Evolutionary conservation across 352 stramenopile species (phyloP), one percentile per base, ranked within the genome.

Genomic region (Thalassiosira delicatula): DNA sequence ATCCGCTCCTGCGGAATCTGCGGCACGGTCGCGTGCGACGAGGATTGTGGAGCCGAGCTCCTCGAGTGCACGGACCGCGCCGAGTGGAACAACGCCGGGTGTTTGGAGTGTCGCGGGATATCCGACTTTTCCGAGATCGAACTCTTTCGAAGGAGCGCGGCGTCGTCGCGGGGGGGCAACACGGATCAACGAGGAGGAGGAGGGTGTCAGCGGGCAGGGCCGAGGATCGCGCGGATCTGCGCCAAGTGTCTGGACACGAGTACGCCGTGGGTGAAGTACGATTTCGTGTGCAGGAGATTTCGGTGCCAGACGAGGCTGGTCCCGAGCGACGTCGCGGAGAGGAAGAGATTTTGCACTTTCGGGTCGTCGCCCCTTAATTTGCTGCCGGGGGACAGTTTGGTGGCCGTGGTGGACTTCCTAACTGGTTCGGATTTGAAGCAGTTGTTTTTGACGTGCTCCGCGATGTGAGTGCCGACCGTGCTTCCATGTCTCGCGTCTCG

Each of bases 31-130:
- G 68, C 76, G 0, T 85, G 77, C 61, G 77, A 85, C 63, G 77
- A 80, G 42, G 62, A 80, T 42, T 85, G 77, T 57, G 70, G 70
- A 5, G 62, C 63, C 12, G 70, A 81, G 32, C 37, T 85, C 17
- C 44, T 79, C 11, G 77, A 85, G 33, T 85, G 77, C 35, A 85
- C 77, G 0, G 77, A 85, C 60, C 37, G 7, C n/a, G 29, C 60
- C 54, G 65, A 68, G 46, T 85, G 77, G 77, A 85, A 85, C 57
- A 85, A 77, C 53, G 59, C 59, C 30, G 70, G 77, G 37, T 85
- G 77, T 33, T 40, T 85, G 7, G 77, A 85, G 49, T 85, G 77
- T 51, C 70, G 77, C 5, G 25, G 37, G 1, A 57, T 72, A 21
- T 70, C 57, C 27, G 62, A 67, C 11, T 85, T 85, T 61, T 65